phyloP scores from a whole-genome alignment of 805 yeast genomes.

The Lipomyces sp. region DNA sequence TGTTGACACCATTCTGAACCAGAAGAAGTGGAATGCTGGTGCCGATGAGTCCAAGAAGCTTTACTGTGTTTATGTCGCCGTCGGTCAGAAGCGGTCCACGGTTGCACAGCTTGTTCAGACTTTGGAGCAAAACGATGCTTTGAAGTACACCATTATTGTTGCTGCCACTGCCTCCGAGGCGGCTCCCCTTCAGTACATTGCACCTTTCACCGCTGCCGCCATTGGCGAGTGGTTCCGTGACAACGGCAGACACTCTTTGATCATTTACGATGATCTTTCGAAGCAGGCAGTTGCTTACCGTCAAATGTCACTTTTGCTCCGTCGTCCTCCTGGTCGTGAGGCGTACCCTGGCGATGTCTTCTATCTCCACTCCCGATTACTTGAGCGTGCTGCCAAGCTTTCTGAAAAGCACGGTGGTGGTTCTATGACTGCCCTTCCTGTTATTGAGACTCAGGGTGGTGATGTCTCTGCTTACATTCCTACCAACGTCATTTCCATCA shows the following conservation, averaged over 20 bases:
- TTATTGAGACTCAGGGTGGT: slow-evolving; percentile 99
- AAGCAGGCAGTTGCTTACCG: slow-evolving; percentile 99
- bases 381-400: slow-evolving; percentile 98
- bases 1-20: slow-evolving; percentile 96
- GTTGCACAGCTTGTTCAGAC: slow-evolving; percentile 99
- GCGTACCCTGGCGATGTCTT: slow-evolving; percentile 97
- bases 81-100: slow-evolving; percentile 99
- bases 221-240: slow-evolving; percentile 99
- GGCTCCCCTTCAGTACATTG: slow-evolving; percentile 99
- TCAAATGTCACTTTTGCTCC: slow-evolving; percentile 95
- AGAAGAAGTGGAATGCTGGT: slow-evolving; percentile 98
- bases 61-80: slow-evolving; percentile 99
- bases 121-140: slow-evolving; percentile 96
- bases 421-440: slow-evolving; percentile 93
- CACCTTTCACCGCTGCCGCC: slow-evolving; percentile 99
- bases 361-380: slow-evolving; percentile 92
- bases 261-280: slow-evolving; percentile 96
- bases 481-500: slow-evolving; percentile 95
- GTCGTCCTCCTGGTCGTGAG: slow-evolving; percentile 98
- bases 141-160: slow-evolving; percentile 96
- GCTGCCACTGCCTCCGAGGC: slow-evolving; percentile 99
- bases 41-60: slow-evolving; percentile 94
- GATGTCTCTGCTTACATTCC: slow-evolving; percentile 98
- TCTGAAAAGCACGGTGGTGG: slow-evolving; percentile 87
- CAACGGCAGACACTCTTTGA: slow-evolving; percentile 97